These are phyloP conservation scores for Litchi chinensis DNA, from an alignment of 345 rosid genomes.

Conservation along the genomic window DNA sequence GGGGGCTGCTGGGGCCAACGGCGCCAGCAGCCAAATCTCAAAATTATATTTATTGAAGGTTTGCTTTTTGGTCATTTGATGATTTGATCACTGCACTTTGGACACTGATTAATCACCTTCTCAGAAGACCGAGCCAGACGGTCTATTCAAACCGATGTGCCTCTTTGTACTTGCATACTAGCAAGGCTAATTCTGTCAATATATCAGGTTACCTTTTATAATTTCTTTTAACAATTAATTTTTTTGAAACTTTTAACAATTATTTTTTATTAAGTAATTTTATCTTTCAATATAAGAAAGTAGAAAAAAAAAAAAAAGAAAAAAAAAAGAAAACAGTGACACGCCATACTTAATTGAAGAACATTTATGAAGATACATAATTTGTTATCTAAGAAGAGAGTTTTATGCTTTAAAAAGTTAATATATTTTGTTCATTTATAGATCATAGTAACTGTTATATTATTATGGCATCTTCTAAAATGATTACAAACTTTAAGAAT, in stretches of 20 bases:
- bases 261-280: no score
- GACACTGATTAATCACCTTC: conserved; percentile 4
- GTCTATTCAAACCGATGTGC: conserved; percentile 12
- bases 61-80: neutral
- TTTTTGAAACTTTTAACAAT: no score
- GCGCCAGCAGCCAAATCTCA: no score
- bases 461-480: no score
- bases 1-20: no score
- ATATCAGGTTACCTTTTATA: neutral
- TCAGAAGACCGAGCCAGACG: conserved; percentile 4
- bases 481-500: no score
- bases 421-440: no score
- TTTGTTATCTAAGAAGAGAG: no score
- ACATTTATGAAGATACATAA: no score
- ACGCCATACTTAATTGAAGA: neutral
- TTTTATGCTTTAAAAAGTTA: no score
- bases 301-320: neutral
- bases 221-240: no score
- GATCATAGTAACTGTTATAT: no score
- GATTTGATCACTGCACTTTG: neutral
- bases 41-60: neutral
- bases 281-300: neutral
- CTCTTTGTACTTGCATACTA: neutral
- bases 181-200: neutral
- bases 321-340: neutral